phyloP scores from a whole-genome alignment of 768 basidiomycete genomes.

The Lactifluus volemus region DNA sequence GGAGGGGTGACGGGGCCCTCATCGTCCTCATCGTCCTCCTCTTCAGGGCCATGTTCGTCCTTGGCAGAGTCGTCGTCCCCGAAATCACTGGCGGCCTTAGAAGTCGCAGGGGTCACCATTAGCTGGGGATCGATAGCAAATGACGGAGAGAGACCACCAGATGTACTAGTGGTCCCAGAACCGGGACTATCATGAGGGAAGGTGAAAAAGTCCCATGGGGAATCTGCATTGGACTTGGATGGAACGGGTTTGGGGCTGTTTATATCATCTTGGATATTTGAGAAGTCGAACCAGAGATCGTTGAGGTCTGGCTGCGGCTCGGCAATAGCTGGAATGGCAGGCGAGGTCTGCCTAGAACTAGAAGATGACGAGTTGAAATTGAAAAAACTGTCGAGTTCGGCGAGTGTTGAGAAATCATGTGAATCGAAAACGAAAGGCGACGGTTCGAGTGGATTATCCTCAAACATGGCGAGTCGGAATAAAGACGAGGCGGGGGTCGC shows the following conservation, averaged over 20 bases:
- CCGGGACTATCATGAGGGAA: conserved; percentile 27
- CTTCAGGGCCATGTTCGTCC: conserved; percentile 25
- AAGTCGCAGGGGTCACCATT: conserved; percentile 52
- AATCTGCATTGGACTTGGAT: conserved; percentile 22
- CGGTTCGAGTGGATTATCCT: conserved; percentile 14
- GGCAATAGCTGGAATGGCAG: background rate
- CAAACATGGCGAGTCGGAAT: conserved; percentile 4
- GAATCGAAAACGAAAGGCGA: conserved; percentile 13
- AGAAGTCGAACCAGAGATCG: conserved; percentile 22
- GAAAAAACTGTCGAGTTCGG: conserved; percentile 2
- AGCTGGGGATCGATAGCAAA: conserved; percentile 69
- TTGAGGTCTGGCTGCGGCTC: conserved; percentile 10
- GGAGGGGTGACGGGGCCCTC: conserved; percentile 21
- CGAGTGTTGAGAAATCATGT: background rate
- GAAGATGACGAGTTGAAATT: background rate
- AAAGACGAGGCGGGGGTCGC: background rate
- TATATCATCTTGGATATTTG: conserved; percentile 25
- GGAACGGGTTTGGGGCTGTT: conserved; percentile 22
- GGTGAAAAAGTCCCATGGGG: conserved; percentile 35
- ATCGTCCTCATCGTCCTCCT: conserved; percentile 30
- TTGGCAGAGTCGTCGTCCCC: conserved; percentile 30
- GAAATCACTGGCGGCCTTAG: conserved; percentile 34
- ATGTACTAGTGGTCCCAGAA: conserved; percentile 12
- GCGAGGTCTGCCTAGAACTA: background rate
- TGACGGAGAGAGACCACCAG: conserved; percentile 23